phyloP scores from a whole-genome alignment of 345 rosid genomes.

The Lepidium didymum region DNA sequence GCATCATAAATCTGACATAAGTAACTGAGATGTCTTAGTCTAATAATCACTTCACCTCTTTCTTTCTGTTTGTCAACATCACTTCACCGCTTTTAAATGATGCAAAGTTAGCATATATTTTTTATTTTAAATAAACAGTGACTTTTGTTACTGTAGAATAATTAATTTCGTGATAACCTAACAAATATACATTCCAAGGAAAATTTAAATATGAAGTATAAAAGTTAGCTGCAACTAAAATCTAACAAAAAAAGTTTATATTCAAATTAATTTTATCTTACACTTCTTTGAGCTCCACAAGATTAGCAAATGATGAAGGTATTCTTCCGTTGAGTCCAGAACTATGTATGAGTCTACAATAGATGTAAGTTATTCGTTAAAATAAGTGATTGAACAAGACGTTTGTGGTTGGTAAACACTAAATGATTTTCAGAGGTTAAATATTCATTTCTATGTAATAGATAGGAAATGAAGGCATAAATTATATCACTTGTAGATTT shows the following conservation, averaged over 20 bases:
- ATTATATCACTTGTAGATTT: neutral
- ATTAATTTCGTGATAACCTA: no score
- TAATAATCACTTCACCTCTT: no score
- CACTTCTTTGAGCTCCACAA: conserved; percentile 20
- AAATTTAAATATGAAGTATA: neutral
- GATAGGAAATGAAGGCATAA: no score
- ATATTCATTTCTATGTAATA: neutral
- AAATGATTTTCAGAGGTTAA: no score
- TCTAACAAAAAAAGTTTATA: neutral
- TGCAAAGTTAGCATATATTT: no score
- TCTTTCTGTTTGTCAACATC: no score
- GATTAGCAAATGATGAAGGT: conserved; percentile 42
- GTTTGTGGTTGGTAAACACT: neutral
- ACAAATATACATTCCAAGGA: neutral
- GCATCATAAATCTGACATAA: no score
- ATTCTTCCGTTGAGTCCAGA: conserved; percentile 55
- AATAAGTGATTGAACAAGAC: neutral
- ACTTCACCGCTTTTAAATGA: no score
- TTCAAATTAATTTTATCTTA: neutral
- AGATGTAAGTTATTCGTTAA: neutral
- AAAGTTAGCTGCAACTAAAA: neutral
- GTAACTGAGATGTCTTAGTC: no score
- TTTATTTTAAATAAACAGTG: no score
- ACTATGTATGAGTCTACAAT: conserved; percentile 43
- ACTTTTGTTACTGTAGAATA: no score